A percentile compares a stretch with the other conserved stretches of the same genome.
Conservation (phyloP, 805 yeast species). For the Diddensiella caesifluorescens region DNA sequence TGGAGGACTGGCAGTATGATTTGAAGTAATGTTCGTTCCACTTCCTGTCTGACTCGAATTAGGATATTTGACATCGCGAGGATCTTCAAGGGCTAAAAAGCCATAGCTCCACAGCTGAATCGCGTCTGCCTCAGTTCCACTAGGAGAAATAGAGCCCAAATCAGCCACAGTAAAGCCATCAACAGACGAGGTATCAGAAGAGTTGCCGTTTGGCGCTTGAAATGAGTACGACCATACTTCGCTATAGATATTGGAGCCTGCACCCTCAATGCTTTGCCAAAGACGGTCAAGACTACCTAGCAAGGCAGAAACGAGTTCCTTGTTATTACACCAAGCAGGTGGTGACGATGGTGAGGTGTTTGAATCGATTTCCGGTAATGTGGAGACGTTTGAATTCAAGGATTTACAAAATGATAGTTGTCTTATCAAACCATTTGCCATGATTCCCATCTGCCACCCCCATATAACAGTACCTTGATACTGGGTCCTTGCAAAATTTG, state of each 20-base stretch:
- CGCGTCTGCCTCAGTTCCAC: constrained; percentile 11
- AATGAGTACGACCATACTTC: constrained; percentile 12
- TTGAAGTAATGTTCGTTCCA: no score
- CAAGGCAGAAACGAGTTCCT: constrained; percentile 6
- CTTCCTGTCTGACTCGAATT: neutral
- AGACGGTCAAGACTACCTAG: constrained; percentile 10
- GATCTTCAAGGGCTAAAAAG: constrained; percentile 11
- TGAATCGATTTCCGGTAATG: constrained; percentile 7
- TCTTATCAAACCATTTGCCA: constrained; percentile 7
- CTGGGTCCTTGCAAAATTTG: constrained; percentile 8
- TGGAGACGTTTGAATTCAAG: neutral
- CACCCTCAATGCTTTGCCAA: constrained; percentile 13
- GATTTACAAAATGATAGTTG: constrained; percentile 10
- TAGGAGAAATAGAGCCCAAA: constrained; percentile 9
- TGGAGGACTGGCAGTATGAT: no score
- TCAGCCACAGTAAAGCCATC: constrained; percentile 7
- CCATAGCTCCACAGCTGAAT: constrained; percentile 13
- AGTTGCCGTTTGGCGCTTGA: neutral
- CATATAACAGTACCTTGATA: constrained; percentile 11
- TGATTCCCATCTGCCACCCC: constrained; percentile 14
- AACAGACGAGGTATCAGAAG: neutral
- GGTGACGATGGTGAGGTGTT: neutral
- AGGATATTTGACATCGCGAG: no score
- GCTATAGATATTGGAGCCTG: constrained; percentile 9
- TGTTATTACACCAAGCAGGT: constrained; percentile 10